Evolutionary conservation across 768 basidiomycete genomes (phyloP), one percentile per base, ranked within the genome.

Genomic region (Thelephora ganbajun): DNA sequence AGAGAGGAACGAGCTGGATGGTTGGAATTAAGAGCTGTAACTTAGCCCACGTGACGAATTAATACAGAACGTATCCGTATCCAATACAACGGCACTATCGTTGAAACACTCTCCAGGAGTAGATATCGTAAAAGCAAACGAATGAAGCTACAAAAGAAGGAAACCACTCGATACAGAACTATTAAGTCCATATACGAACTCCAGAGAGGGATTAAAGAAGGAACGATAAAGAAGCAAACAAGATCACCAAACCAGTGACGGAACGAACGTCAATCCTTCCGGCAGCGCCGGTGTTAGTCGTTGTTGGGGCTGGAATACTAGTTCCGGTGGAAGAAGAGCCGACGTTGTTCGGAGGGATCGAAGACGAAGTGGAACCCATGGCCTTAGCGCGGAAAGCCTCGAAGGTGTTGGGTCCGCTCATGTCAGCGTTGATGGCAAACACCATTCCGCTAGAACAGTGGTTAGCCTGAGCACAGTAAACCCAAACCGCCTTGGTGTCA

Each of bases 391-490:
- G 50, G 67, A 78, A 80, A 4, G 76, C 77, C 16, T 58, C 68
- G 54, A 74, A 79, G 55, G 58, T 76, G 52, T 75, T 73, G 18
- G 69, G 50, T n/a, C 74, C 68, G 2, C 61, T 51, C 51, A 72
- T 73, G 30, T 67, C 62, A 11, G 79, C 69, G 57, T 79, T 82
- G 50, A 65, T 66, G 19, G 73, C 59, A 61, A 78, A 78, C 44
- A 79, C 76, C 79, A 79, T 80, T 43, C 77, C 77, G 39, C 62
- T 56, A 0, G 67, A 69, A 55, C 78, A 79, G 57, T 80, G 78
- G 37, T 54, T 59, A 2, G 51, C 44, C 54, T 77, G 76, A 1
- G 62, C 61, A 57, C 77, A 78, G 62, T 70, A 77, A 2, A 61
- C 70, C 77, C 74, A 79, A 53, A 79, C 66, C 2, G 75, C 77